phyloP scores from a whole-genome alignment of 805 yeast genomes.

The Ogataea salicorniae region DNA sequence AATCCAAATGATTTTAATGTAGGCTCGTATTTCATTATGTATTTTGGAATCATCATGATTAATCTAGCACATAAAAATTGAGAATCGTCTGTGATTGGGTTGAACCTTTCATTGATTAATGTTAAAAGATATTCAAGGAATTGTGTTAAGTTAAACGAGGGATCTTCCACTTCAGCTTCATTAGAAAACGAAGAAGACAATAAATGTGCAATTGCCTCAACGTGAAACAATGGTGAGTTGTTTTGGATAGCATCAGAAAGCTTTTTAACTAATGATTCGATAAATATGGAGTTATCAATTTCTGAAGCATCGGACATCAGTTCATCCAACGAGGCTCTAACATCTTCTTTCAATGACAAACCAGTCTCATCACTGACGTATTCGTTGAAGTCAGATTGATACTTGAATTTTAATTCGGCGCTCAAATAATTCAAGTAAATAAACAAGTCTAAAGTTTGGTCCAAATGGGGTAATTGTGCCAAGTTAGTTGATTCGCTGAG shows the following conservation, averaged over 20 bases:
- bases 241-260: constrained; percentile 8
- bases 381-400: constrained; percentile 56
- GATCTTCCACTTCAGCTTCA: constrained; percentile 23
- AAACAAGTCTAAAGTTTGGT: constrained; percentile 26
- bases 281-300: constrained; percentile 31
- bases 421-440: constrained; percentile 39
- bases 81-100: constrained; percentile 16
- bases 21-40: constrained; percentile 47
- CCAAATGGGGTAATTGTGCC: constrained; percentile 7
- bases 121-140: constrained; percentile 19
- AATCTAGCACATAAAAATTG: constrained; percentile 44
- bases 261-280: constrained; percentile 17
- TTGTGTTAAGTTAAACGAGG: constrained; percentile 18
- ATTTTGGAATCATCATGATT: constrained; percentile 50
- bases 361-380: constrained; percentile 76
- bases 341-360: constrained; percentile 45
- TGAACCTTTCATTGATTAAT: constrained; percentile 9
- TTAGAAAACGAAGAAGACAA: constrained; percentile 40
- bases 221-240: constrained; percentile 22
- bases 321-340: constrained; percentile 60
- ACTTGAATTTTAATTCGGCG: constrained; percentile 38
- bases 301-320: constrained; percentile 46
- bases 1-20: constrained; percentile 21
- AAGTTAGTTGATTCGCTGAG: constrained; percentile 18
- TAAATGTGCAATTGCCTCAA: constrained; percentile 39